Evolutionary conservation across 305 asterid species (phyloP), one percentile per base, ranked within the genome.

Genomic region (Fraxinus albicans): DNA sequence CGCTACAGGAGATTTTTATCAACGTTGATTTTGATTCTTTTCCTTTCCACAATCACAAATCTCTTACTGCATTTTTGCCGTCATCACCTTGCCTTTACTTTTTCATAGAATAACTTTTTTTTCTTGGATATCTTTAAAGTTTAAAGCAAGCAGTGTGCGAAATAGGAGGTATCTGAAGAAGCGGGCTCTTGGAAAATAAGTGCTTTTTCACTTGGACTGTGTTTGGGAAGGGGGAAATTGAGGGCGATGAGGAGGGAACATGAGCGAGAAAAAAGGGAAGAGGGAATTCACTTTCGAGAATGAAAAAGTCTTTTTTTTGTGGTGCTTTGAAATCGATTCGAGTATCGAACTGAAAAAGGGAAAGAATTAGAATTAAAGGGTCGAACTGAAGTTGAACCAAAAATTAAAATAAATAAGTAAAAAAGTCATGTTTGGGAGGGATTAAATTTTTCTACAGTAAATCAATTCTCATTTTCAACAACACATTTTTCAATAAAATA

Each of bases 111-210:
- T 2, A 3, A 15, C 8, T 0, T 34, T 72, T 34, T 33, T 34
- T 34, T 13, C 77, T 31, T 31, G 23, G 77, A 72, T 72, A 33
- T 31, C 77, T 31, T 83, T 81, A 27, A 29, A 29, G 33, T 31
- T 83, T 81, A 27, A 29, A 29, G 33, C n/a, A 86, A 77, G 86
- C 73, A 79, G 89, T 89, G 83, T 17, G 86, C 81, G 72, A 81
- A 83, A 79, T 19, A 89, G 89, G 89, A 79, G 78, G 82, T 76
- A 79, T 84, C 88, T 87, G 88, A 86, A 89, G 87, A 87, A 85
- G 84, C 90, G 91, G 93, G 60, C 89, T 50, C 58, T 36, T 79
- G 75, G 75, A 21, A 60, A 60, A 60, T 29, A 27, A 29, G 75
- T 69, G 75, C 38, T 34, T 34, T 27, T 72, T 17, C 44, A 1